Conservation (phyloP, 176 grass and related monocot species). For the Sorghum bicolor region Sorghum_bicolor_NCBIv3 NC_012876.2:17562501-17563000, state of each 20-base stretch:
- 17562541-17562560: too few species aligned
- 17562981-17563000: neutral
- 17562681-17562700: slow-evolving; percentile 32
- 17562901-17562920: slow-evolving; percentile 64
- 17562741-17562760: slow-evolving; percentile 93
- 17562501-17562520: too few species aligned
- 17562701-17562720: slow-evolving; percentile 72
- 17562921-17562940: slow-evolving; percentile 58
- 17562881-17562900: slow-evolving; percentile 64
- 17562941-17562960: slow-evolving; percentile 69
- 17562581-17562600: too few species aligned
- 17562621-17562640: neutral
- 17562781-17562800: slow-evolving; percentile 70
- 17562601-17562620: neutral
- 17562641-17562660: neutral
- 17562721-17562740: slow-evolving; percentile 88
- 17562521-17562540: too few species aligned
- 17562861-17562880: slow-evolving; percentile 67
- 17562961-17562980: slow-evolving; percentile 44
- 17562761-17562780: slow-evolving; percentile 73
- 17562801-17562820: slow-evolving; percentile 65
- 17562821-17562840: slow-evolving; percentile 72
- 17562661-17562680: neutral
- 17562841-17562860: slow-evolving; percentile 74
- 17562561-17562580: too few species aligned